Evolutionary conservation across 345 rosid genomes (phyloP).

Genomic region (Eucalyptus decipiens): DNA sequence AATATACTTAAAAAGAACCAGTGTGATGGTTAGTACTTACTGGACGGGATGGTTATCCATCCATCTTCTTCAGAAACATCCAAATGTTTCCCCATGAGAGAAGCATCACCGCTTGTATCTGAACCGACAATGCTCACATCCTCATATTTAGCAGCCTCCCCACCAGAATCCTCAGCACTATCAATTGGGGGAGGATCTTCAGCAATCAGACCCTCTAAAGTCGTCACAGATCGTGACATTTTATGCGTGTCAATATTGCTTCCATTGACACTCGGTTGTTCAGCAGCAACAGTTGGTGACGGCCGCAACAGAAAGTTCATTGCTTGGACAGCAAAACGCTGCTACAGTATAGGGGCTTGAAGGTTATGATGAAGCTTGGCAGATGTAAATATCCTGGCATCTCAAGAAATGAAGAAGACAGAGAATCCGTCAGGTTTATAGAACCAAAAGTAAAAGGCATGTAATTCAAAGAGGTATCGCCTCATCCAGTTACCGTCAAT

Average conservation of each 20-base stretch:
- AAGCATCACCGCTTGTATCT: constrained; percentile 9
- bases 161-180: constrained; percentile 19
- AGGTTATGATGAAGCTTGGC: background rate
- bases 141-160: constrained; percentile 15
- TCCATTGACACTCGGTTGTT: constrained; percentile 37
- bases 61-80: constrained; percentile 91
- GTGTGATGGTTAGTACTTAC: constrained; percentile 16
- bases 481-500: background rate
- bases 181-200: constrained; percentile 55
- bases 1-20: background rate
- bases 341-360: background rate
- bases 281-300: constrained; percentile 19
- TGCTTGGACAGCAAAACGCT: background rate
- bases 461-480: background rate
- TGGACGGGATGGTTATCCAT: constrained; percentile 80
- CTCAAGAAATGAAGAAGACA: background rate
- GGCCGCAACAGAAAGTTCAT: constrained; percentile 91
- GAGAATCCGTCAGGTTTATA: background rate
- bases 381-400: background rate
- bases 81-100: constrained; percentile 31
- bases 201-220: constrained; percentile 58
- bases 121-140: constrained; percentile 14
- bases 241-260: constrained; percentile 17
- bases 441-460: background rate
- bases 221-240: constrained; percentile 15